Evolutionary conservation across 805 yeast genomes (phyloP).

Genomic region (Kodamaea nitidulidarum): DNA sequence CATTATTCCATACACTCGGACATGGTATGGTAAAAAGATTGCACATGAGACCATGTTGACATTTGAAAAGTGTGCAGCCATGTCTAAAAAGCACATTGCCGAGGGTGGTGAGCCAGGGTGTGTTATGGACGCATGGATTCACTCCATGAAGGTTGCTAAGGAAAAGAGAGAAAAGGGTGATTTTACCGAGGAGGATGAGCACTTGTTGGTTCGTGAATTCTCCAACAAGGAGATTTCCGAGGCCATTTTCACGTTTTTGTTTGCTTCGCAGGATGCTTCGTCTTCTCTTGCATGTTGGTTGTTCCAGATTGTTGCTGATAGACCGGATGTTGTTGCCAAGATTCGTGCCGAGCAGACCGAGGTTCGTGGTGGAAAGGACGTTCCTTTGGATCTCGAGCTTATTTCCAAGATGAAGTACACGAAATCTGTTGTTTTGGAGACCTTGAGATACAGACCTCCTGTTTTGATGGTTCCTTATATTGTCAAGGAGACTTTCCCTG

Average conservation of each 20-base stretch:
- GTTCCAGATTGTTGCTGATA: conserved; percentile 92
- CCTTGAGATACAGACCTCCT: conserved; percentile 94
- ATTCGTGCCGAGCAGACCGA: conserved; percentile 89
- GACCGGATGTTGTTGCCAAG: conserved; percentile 84
- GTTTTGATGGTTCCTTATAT: conserved; percentile 97
- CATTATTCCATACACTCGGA: conserved; percentile 90
- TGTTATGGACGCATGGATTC: conserved; percentile 95
- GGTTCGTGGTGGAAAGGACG: conserved; percentile 69
- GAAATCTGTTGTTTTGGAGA: conserved; percentile 83
- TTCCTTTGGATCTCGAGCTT: conserved; percentile 61
- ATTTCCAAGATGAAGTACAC: conserved; percentile 88
- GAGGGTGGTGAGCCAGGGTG: conserved; percentile 72
- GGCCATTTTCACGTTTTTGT: conserved; percentile 92
- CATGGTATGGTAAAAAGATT: conserved; percentile 95
- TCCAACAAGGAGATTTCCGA: conserved; percentile 90
- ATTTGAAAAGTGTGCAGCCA: conserved; percentile 82
- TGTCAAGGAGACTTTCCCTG: conserved; percentile 81
- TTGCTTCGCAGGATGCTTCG: conserved; percentile 97
- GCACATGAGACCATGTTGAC: conserved; percentile 93
- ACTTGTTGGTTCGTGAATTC: conserved; percentile 71
- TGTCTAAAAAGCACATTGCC: conserved; percentile 73
- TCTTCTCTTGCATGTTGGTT: conserved; percentile 97
- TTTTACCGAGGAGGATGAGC: conserved; percentile 50
- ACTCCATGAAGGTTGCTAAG: conserved; percentile 72
- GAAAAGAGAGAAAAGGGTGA: conserved; percentile 46